Conservation (phyloP, 192 early-diverging fungal species). For the Podila epigama region DNA sequence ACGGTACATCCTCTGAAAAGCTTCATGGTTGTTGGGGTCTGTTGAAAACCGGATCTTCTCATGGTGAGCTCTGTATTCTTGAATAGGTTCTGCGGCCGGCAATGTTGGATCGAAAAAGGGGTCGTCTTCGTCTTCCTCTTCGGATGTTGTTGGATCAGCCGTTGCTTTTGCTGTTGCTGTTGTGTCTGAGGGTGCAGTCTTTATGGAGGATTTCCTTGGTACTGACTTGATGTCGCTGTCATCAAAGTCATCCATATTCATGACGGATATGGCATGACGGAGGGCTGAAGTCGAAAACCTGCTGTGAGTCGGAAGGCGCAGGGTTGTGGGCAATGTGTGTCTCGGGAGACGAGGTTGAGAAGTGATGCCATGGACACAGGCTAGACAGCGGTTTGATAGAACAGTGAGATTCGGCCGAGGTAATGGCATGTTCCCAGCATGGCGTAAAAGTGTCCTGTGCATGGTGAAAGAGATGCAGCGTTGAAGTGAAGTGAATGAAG, state of each 20-base stretch:
- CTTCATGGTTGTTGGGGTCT: conserved; percentile 18
- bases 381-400: not conserved
- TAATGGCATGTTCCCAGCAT: not conserved
- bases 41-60: not conserved
- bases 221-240: not conserved
- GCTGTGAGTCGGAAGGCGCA: not conserved
- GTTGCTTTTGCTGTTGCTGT: not conserved
- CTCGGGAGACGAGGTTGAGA: not conserved
- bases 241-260: conserved; percentile 17
- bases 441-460: conserved; percentile 1
- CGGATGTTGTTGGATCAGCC: not conserved
- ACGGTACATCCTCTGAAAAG: conserved; percentile 12
- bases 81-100: conserved; percentile 20
- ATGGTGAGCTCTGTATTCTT: conserved; percentile 10
- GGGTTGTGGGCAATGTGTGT: not conserved
- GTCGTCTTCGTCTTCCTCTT: not conserved
- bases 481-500: not conserved
- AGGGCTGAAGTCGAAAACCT: conserved; percentile 16
- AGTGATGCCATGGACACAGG: not conserved
- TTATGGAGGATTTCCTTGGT: not conserved
- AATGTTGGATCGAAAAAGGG: conserved; percentile 16
- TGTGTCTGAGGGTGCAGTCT: not conserved
- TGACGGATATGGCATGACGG: not conserved
- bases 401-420: not conserved
- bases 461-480: not conserved